Evolutionary conservation across 768 basidiomycete genomes (phyloP).

Genomic region (Daedalea quercina): DNA sequence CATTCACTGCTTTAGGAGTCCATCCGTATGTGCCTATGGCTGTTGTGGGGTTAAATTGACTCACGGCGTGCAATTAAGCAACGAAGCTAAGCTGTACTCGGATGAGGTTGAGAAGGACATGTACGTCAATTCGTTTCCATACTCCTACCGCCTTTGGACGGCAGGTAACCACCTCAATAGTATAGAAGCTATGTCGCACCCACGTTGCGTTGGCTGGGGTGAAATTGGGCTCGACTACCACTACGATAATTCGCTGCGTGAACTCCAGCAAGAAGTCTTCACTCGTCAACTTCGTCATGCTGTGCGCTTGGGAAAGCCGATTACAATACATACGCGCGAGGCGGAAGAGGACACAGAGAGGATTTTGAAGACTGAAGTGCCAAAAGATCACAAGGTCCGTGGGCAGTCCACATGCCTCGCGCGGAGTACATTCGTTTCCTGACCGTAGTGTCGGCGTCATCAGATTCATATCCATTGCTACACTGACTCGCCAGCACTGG

Average conservation of each 20-base stretch:
- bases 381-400: constrained; percentile 57
- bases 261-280: constrained; percentile 61
- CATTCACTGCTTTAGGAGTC: constrained; percentile 39
- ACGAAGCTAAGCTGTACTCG: constrained; percentile 64
- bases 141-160: neutral
- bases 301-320: constrained; percentile 61
- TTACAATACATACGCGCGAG: constrained; percentile 84
- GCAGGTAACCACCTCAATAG: constrained; percentile 29
- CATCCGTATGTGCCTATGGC: constrained; percentile 43
- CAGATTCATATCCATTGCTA: constrained; percentile 88
- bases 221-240: constrained; percentile 88
- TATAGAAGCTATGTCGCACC: constrained; percentile 69
- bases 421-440: neutral
- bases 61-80: constrained; percentile 31
- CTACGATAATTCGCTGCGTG: constrained; percentile 71
- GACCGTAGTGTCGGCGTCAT: neutral
- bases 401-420: neutral
- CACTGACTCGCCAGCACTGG: constrained; percentile 76
- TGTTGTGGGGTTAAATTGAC: neutral
- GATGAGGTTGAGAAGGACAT: constrained; percentile 64
- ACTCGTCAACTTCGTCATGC: constrained; percentile 62
- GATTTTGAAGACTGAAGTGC: constrained; percentile 73
- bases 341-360: constrained; percentile 78
- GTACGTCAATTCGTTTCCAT: constrained; percentile 34
- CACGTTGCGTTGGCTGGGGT: constrained; percentile 82